Evolutionary conservation across 192 early-diverging fungal species (phyloP).

Genomic region (Umbelopsis vinacea): DNA sequence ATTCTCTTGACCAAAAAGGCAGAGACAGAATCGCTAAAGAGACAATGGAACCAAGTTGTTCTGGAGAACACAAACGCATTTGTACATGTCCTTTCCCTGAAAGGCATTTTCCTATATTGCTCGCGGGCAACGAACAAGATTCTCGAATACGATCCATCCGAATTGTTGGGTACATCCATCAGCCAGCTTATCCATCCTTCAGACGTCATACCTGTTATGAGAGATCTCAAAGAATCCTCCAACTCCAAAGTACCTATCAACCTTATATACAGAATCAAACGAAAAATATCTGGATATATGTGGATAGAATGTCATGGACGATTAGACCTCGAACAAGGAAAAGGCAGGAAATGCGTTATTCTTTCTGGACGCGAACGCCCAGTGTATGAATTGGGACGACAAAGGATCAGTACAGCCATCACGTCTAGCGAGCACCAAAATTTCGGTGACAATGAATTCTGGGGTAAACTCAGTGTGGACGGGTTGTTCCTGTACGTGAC

Average conservation of each 20-base stretch:
- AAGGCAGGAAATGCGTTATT: conserved; percentile 72
- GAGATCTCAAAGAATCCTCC: conserved; percentile 60
- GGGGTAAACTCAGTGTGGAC: conserved; percentile 63
- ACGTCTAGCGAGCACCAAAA: neutral
- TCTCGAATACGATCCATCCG: conserved; percentile 59
- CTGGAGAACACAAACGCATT: conserved; percentile 63
- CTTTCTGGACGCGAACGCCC: conserved; percentile 60
- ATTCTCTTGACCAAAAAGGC: conserved; percentile 2
- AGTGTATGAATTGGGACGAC: conserved; percentile 44
- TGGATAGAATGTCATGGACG: conserved; percentile 70
- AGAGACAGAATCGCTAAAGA: conserved; percentile 1
- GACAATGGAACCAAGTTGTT: conserved; percentile 48
- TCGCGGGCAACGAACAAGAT: conserved; percentile 46
- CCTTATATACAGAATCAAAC: conserved; percentile 64
- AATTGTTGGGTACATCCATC: conserved; percentile 62
- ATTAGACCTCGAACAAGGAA: conserved; percentile 65
- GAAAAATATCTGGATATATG: conserved; percentile 61
- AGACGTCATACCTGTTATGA: conserved; percentile 69
- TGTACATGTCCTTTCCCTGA: conserved; percentile 68
- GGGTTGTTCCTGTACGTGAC: conserved; percentile 58
- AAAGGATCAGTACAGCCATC: conserved; percentile 10
- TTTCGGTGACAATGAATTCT: conserved; percentile 50
- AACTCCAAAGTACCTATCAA: conserved; percentile 48
- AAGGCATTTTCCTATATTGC: conserved; percentile 69
- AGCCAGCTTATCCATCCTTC: conserved; percentile 67